A percentile compares a stretch with the other conserved stretches of the same genome.
phyloP scores from a whole-genome alignment of 2,329 filamentous ascomycete genomes.

The Fusarium nanum region DNA sequence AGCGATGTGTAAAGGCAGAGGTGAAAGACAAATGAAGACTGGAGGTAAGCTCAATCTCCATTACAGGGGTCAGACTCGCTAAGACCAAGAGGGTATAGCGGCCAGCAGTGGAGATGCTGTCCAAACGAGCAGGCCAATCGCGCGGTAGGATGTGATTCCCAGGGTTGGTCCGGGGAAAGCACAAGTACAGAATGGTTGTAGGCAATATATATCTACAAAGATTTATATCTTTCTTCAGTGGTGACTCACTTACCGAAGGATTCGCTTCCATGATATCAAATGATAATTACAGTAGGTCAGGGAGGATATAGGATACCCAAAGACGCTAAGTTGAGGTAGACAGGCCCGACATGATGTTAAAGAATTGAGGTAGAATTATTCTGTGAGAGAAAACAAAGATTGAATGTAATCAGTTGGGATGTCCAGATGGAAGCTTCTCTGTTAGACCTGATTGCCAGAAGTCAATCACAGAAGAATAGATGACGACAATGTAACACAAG shows the following conservation, averaged over 20 bases:
- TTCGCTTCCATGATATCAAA: not conserved
- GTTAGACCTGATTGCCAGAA: not conserved
- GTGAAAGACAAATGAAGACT: not conserved
- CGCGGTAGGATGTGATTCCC: too few relatives aligned
- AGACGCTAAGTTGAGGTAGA: too few relatives aligned
- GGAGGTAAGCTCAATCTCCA: not conserved
- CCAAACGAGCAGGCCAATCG: conserved; percentile 14
- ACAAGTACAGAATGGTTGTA: too few relatives aligned
- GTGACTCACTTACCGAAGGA: not conserved
- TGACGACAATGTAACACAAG: not conserved
- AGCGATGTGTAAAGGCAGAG: not conserved
- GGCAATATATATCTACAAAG: too few relatives aligned
- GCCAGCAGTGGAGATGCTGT: not conserved
- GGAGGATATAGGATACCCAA: too few relatives aligned
- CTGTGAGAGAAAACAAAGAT: too few relatives aligned
- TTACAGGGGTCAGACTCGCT: not conserved
- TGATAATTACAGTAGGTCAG: not conserved
- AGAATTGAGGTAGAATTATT: too few relatives aligned
- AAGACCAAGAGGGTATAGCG: not conserved
- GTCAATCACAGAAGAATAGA: not conserved
- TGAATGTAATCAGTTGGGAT: not conserved
- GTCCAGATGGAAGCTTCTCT: not conserved
- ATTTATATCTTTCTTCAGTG: too few relatives aligned
- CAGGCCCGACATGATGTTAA: too few relatives aligned
- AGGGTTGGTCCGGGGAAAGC: not conserved